Conservation (phyloP, 2,329 filamentous ascomycete species). For the Pseudohalonectria lignicola region DNA sequence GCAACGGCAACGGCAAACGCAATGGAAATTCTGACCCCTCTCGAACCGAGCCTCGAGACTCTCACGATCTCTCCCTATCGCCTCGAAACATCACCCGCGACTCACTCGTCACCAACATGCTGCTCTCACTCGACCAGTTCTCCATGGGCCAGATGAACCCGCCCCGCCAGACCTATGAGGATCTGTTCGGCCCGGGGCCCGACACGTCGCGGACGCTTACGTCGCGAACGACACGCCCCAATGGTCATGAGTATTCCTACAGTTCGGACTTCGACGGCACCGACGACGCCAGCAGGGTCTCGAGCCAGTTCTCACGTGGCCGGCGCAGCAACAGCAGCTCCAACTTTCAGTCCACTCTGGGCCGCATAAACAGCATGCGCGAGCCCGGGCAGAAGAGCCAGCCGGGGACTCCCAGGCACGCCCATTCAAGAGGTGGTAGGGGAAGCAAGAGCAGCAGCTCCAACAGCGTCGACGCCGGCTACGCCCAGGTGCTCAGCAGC, state of each 20-base stretch:
- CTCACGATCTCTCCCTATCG: constrained; percentile 77
- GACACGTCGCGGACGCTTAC: constrained; percentile 14
- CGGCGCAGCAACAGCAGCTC: constrained; percentile 75
- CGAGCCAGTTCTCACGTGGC: constrained; percentile 41
- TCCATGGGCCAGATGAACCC: constrained; percentile 37
- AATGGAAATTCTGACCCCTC: constrained; percentile 9
- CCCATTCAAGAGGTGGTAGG: constrained; percentile 47
- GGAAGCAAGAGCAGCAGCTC: constrained; percentile 57
- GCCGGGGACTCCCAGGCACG: constrained; percentile 26
- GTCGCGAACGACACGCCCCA: constrained; percentile 12
- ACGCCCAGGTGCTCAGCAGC: constrained; percentile 43
- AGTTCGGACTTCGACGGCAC: constrained; percentile 49
- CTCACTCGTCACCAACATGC: constrained; percentile 91
- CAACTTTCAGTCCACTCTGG: constrained; percentile 50
- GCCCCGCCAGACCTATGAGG: constrained; percentile 21
- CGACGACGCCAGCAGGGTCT: constrained; percentile 42
- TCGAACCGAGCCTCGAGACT: constrained; percentile 40
- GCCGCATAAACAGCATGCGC: constrained; percentile 53
- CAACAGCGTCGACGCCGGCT: constrained; percentile 55
- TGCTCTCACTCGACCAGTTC: constrained; percentile 82
- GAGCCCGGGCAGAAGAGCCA: constrained; percentile 27
- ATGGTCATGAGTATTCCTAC: constrained; percentile 39
- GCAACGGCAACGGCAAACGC: not conserved
- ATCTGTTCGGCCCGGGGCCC: constrained; percentile 15
- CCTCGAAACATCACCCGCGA: constrained; percentile 62